These are phyloP conservation scores for Cordyceps pruinosa DNA, from an alignment of 2,329 filamentous ascomycete species.

Conservation along the genomic window DNA sequence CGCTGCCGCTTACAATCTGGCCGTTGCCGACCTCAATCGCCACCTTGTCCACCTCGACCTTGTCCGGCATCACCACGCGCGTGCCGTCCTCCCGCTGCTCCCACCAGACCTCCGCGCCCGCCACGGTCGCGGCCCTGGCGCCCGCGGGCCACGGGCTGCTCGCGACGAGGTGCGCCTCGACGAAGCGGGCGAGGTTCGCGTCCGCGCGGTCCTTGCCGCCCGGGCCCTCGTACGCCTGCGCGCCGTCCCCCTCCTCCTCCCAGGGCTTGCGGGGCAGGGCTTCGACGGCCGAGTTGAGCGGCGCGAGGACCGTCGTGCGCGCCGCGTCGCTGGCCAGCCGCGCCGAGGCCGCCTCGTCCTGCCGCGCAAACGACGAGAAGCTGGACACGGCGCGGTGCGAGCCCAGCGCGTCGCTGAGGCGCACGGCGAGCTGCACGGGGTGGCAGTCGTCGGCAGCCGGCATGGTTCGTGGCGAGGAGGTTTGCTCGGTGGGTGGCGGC, in stretches of 20 bases:
- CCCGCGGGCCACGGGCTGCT: conserved; percentile 67
- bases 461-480: conserved; percentile 11
- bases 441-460: conserved; percentile 15
- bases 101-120: conserved; percentile 71
- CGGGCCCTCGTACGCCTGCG: conserved; percentile 66
- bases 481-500: not conserved
- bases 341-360: conserved; percentile 60
- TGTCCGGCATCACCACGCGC: conserved; percentile 69
- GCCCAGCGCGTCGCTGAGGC: conserved; percentile 79
- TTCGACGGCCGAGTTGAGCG: conserved; percentile 75
- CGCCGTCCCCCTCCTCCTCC: conserved; percentile 63
- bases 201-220: conserved; percentile 70
- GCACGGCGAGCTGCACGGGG: conserved; percentile 43
- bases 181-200: conserved; percentile 70
- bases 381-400: conserved; percentile 72
- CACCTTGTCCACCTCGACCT: conserved; percentile 68
- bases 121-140: conserved; percentile 57
- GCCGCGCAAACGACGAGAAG: conserved; percentile 74
- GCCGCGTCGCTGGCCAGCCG: conserved; percentile 59
- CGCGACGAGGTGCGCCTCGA: conserved; percentile 76
- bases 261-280: conserved; percentile 77
- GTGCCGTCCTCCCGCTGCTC: conserved; percentile 61
- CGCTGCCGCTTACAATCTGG: conserved; percentile 53
- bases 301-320: conserved; percentile 83
- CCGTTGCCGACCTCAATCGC: conserved; percentile 77